Base-by-base conservation (phyloP, 2,329 filamentous ascomycete genomes). In the Aureobasidium leucospermi region DNA sequence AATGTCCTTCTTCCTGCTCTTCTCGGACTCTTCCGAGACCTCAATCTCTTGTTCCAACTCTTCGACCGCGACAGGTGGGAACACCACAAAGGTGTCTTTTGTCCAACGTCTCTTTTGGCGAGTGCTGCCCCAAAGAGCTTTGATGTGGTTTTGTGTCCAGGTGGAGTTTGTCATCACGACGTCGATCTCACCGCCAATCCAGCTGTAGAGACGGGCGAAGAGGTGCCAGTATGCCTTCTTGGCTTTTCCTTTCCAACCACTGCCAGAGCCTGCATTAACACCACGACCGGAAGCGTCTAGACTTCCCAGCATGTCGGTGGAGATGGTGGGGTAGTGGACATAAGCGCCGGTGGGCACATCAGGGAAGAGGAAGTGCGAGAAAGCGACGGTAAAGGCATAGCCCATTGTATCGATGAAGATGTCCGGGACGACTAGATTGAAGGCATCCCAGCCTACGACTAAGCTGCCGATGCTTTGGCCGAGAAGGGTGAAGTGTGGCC, bases 331-430 rank as follows among this genome's bases (percentile, higher is more conserved):
- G 71, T 97, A 99, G 75, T 99, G 94, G 1, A 97, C 92, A 70
- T 99, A 99, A 56, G 94, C 92, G 47, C 84, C 91, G 0, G 91
- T 96, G 0, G 93, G 89, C 1, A 96, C 82, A 38, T 76, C 73
- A 0, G 83, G 87, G 70, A 97, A 97, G 28, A 97, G 79, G 63
- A 88, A 81, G 70, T 91, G 94, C 73, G 81, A 88, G 3, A 96
- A 79, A 8, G 89, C 90, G 10, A 96, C 82, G 0, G 89, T 83
- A 70, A 97, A 99, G 29, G 93, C 91, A 69, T 96, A 99, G 63
- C 94, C 94, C 92, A 99, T 96, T 1, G 94, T 99, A 70, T 99
- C 94, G 67, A 99, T 81, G 71, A 97, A 96, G 56, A 97, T 82
- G 71, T 99, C 94, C 0, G 94, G 94, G 0, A 93, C 89, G 2